phyloP scores from a whole-genome alignment of 331 rosid species.

The Pyrus hybrid region DNA sequence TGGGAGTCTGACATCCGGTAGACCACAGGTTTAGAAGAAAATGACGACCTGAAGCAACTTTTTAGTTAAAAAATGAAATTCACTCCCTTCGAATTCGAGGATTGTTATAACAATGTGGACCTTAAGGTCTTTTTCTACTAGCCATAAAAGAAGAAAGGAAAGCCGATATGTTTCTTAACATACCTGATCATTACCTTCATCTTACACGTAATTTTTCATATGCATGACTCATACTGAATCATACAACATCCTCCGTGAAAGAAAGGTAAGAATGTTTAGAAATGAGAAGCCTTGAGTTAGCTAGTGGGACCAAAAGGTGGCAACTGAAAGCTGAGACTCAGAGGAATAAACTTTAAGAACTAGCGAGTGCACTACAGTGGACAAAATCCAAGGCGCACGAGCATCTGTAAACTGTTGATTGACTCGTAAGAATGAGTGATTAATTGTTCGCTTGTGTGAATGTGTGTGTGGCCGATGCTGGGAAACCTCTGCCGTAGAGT shows the following conservation, averaged over 20 bases:
- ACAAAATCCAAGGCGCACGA: neutral
- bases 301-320: neutral
- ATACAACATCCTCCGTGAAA: neutral
- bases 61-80: neutral
- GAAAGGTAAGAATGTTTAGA: neutral
- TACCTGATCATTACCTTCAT: neutral
- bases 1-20: neutral
- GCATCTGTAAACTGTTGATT: neutral
- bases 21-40: neutral
- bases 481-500: neutral
- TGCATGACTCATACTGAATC: too few species aligned
- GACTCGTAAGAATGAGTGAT: neutral
- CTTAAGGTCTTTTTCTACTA: neutral
- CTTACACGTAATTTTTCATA: neutral
- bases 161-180: neutral
- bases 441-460: too few species aligned
- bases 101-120: neutral
- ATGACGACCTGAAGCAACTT: neutral
- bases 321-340: neutral
- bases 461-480: too few species aligned
- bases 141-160: neutral
- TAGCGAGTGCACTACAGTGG: neutral
- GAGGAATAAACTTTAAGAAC: neutral
- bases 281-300: neutral
- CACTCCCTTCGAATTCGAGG: neutral